These are phyloP conservation scores for Talaromyces ruber DNA, from an alignment of 495 filamentous ascomycete species.

Conservation along the genomic window DNA sequence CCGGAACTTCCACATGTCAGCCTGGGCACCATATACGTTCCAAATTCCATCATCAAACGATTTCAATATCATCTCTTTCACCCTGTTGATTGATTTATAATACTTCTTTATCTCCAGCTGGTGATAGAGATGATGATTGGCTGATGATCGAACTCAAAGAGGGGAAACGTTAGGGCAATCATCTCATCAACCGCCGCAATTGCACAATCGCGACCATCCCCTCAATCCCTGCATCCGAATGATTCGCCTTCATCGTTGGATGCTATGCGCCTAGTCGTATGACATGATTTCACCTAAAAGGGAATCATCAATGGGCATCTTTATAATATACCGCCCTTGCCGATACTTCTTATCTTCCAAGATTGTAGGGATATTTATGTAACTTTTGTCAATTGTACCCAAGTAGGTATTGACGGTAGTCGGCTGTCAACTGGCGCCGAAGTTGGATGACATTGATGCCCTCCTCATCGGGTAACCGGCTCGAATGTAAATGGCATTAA, in stretches of 20 bases:
- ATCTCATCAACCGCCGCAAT: slow-evolving; percentile 26
- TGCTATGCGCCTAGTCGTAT: not conserved
- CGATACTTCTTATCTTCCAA: not conserved
- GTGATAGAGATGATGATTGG: not conserved
- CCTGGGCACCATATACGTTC: not conserved
- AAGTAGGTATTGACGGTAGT: not conserved
- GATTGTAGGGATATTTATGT: not conserved
- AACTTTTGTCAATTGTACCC: not conserved
- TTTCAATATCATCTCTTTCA: not conserved
- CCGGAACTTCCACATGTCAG: too few species aligned
- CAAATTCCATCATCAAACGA: not conserved
- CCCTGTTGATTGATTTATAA: not conserved
- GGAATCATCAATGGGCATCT: not conserved
- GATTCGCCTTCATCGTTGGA: not conserved
- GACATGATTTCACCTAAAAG: not conserved
- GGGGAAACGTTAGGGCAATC: slow-evolving; percentile 23
- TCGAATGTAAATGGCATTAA: not conserved
- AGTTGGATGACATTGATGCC: not conserved
- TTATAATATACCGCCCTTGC: not conserved
- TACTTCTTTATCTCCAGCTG: not conserved
- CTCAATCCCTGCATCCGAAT: not conserved
- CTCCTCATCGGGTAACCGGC: not conserved
- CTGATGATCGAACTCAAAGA: slow-evolving; percentile 10
- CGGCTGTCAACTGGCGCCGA: not conserved
- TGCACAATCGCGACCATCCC: slow-evolving; percentile 8